These are phyloP conservation scores for Ilyonectria robusta DNA, from an alignment of 2,329 filamentous ascomycete species.

Conservation along the genomic window DNA sequence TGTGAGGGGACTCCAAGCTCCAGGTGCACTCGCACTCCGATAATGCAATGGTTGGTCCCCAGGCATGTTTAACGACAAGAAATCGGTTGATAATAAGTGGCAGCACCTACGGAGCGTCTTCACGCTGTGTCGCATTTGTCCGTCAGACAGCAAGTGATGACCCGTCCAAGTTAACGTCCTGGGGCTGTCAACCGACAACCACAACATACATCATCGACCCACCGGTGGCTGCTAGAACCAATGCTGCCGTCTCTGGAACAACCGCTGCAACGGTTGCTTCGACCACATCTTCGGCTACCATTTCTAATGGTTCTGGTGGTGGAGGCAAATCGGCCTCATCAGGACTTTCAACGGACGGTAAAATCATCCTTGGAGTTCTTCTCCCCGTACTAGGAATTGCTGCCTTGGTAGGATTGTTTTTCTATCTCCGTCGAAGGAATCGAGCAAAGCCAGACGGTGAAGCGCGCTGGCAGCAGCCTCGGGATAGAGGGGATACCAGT, in stretches of 20 bases:
- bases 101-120: slow-evolving; percentile 15
- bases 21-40: neutral
- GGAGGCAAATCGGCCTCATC: neutral
- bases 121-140: slow-evolving; percentile 3
- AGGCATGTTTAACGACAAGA: neutral
- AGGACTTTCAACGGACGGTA: neutral
- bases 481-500: neutral
- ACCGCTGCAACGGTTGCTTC: neutral
- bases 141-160: slow-evolving; percentile 2
- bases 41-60: slow-evolving; percentile 15
- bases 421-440: neutral
- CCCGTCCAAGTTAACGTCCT: slow-evolving; percentile 16
- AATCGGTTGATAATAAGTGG: neutral
- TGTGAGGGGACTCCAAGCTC: slow-evolving; percentile 5
- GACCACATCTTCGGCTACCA: neutral
- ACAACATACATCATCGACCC: slow-evolving; percentile 10
- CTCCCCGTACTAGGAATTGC: neutral
- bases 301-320: no score
- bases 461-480: neutral
- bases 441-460: neutral
- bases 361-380: slow-evolving; percentile 9
- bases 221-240: neutral
- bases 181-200: slow-evolving; percentile 5
- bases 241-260: neutral
- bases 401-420: neutral